Conservation (phyloP, 73 alveolate genomes). For the Tetrahymena thermophila region DNA sequence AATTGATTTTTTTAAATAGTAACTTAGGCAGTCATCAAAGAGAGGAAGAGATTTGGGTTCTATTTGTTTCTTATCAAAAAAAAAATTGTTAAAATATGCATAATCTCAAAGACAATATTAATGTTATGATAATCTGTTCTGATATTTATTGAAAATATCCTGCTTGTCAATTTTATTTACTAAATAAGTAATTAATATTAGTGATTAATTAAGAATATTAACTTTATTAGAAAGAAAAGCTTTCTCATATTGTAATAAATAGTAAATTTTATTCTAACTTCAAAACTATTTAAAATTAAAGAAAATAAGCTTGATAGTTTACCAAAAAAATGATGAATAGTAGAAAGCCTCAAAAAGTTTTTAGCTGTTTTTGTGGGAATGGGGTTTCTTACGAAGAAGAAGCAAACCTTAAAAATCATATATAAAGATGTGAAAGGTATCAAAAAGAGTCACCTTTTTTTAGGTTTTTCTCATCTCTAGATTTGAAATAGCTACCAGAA, state of each 20-base stretch:
- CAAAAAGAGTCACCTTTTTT: constrained; percentile 17
- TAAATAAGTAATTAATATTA: no score
- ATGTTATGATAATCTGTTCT: neutral
- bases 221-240: neutral
- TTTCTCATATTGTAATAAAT: neutral
- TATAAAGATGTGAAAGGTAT: constrained; percentile 1
- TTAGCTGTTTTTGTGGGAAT: constrained; percentile 23
- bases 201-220: neutral
- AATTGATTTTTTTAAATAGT: neutral
- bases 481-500: constrained; percentile 1
- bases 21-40: neutral
- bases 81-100: no score
- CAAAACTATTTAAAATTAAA: neutral
- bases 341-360: neutral
- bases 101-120: no score
- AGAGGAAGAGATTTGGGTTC: neutral
- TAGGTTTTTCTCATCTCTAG: constrained; percentile 6
- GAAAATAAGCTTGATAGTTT: neutral
- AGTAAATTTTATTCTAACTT: neutral
- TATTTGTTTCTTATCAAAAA: neutral
- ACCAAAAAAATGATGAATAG: neutral
- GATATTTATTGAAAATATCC: neutral
- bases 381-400: constrained; percentile 1
- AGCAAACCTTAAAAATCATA: constrained; percentile 12
- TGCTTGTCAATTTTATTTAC: no score